These are phyloP conservation scores for Umbelopsis sp. DNA, from an alignment of 192 early-diverging fungal genomes.

Conservation along the genomic window DNA sequence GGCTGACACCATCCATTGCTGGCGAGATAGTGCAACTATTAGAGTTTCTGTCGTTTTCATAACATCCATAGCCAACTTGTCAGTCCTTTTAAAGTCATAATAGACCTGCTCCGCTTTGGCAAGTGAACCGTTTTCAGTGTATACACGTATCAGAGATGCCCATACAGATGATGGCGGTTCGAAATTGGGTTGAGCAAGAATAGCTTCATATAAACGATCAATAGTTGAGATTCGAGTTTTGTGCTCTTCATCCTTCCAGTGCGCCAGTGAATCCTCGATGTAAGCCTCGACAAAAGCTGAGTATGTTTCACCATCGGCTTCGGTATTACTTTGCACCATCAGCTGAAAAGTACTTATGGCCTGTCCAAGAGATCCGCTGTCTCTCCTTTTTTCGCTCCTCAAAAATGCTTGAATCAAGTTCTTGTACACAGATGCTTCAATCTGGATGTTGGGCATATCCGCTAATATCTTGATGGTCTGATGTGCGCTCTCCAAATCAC, in stretches of 20 bases:
- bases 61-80: not conserved
- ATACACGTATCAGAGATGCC: not conserved
- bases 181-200: not conserved
- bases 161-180: not conserved
- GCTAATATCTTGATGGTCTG: not conserved
- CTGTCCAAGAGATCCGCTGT: not conserved
- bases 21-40: not conserved
- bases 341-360: constrained; percentile 12
- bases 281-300: not conserved
- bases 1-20: not conserved
- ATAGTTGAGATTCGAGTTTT: constrained; percentile 4
- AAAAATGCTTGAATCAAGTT: not conserved
- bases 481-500: not conserved
- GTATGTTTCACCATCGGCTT: not conserved
- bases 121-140: not conserved
- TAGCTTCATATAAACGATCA: constrained; percentile 3
- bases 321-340: constrained; percentile 6
- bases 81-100: constrained; percentile 5
- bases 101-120: constrained; percentile 15
- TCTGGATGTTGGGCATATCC: not conserved
- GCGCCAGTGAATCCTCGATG: constrained; percentile 3
- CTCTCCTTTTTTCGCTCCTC: not conserved
- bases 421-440: not conserved
- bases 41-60: not conserved
- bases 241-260: constrained; percentile 9